Evolutionary conservation across 2,329 filamentous ascomycete species (phyloP).

Genomic region (Chlorencoelia australis): DNA sequence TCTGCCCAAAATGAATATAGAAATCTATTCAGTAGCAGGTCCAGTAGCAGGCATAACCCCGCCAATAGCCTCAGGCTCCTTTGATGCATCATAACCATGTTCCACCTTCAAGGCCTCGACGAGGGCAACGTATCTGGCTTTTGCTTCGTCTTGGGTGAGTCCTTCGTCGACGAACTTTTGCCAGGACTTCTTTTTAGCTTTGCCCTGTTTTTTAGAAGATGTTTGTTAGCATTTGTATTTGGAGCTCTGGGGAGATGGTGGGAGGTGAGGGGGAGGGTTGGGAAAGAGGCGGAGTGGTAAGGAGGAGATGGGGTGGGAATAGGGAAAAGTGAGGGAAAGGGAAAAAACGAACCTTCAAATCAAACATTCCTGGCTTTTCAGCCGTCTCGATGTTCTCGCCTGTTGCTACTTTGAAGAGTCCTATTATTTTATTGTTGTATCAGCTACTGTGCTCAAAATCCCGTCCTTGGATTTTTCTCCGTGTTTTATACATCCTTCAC

Average conservation of each 20-base stretch:
- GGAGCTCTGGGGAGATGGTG: not conserved
- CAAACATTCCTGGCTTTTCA: slow-evolving; percentile 55
- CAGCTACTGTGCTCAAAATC: not conserved
- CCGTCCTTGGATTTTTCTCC: not conserved
- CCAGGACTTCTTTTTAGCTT: slow-evolving; percentile 75
- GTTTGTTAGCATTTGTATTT: not conserved
- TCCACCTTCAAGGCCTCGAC: slow-evolving; percentile 62
- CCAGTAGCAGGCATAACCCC: no score
- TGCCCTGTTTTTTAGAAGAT: slow-evolving; percentile 38
- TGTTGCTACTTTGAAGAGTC: slow-evolving; percentile 47
- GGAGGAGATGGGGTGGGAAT: not conserved
- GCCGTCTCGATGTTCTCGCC: slow-evolving; percentile 48
- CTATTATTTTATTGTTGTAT: slow-evolving; percentile 27
- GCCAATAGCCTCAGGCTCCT: slow-evolving; percentile 48
- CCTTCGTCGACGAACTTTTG: slow-evolving; percentile 56
- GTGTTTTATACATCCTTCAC: not conserved
- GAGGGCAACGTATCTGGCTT: slow-evolving; percentile 65
- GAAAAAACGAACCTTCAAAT: slow-evolving; percentile 44
- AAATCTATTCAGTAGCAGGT: not conserved
- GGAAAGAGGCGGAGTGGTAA: not conserved
- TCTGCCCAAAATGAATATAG: not conserved
- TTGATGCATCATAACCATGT: slow-evolving; percentile 57
- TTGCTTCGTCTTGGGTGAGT: slow-evolving; percentile 52
- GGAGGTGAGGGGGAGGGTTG: slow-evolving; percentile 27
- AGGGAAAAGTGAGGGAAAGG: no score